phyloP scores from a whole-genome alignment of 2,329 filamentous ascomycete species.

The Microascus cirrosus region DNA sequence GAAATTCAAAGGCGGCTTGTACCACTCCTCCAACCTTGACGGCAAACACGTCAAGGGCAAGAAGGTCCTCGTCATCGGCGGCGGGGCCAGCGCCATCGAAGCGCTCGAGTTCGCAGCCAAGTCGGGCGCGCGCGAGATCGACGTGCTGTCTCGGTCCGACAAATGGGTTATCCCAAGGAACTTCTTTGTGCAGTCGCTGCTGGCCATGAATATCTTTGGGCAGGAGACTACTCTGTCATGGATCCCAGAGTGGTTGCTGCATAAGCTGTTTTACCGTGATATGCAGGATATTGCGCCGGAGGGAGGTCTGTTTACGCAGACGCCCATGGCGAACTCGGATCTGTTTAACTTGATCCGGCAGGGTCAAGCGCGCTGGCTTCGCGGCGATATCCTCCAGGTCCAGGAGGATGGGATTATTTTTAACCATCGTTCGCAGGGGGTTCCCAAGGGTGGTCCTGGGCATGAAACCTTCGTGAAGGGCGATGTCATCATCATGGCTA shows the following conservation, averaged over 20 bases:
- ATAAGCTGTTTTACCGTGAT: constrained; percentile 74
- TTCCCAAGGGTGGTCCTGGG: constrained; percentile 67
- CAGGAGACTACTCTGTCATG: constrained; percentile 65
- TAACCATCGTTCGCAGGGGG: constrained; percentile 59
- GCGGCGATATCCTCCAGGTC: constrained; percentile 65
- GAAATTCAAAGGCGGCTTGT: constrained; percentile 59
- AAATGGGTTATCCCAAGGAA: constrained; percentile 87
- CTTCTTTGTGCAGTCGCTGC: constrained; percentile 57
- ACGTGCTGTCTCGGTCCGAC: constrained; percentile 65
- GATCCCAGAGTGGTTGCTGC: constrained; percentile 66
- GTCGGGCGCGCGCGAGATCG: constrained; percentile 54
- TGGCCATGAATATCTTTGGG: constrained; percentile 70
- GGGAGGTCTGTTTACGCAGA: constrained; percentile 67
- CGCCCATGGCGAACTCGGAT: constrained; percentile 79
- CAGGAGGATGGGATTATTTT: constrained; percentile 54
- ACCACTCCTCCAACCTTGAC: constrained; percentile 62
- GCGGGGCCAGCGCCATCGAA: constrained; percentile 72
- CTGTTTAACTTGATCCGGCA: constrained; percentile 64
- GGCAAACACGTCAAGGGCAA: constrained; percentile 62
- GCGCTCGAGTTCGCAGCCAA: constrained; percentile 68
- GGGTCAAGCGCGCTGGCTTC: constrained; percentile 66
- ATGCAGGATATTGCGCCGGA: constrained; percentile 61
- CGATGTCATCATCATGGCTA: constrained; percentile 74
- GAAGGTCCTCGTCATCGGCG: constrained; percentile 65
- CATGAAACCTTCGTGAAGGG: constrained; percentile 53